Base-by-base conservation (phyloP, 768 basidiomycete genomes). In the Amanita brunnescens region DNA sequence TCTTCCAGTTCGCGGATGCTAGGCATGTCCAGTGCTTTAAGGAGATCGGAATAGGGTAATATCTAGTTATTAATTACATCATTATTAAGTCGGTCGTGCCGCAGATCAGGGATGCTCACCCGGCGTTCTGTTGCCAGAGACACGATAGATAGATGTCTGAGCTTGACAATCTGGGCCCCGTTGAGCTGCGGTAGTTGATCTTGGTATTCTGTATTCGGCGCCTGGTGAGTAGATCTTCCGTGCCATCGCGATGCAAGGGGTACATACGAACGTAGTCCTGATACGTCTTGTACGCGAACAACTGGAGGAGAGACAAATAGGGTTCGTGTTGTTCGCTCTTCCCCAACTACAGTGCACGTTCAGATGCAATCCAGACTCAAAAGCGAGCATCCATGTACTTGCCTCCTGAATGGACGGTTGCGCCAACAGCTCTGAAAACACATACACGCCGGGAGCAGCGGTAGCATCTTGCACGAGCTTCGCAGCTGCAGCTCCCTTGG, bases 81-180 rank as follows among this genome's bases (percentile, higher is more conserved):
- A 47, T 43, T 42, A 34, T 8, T 13, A 41, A 49, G 37, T 37
- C 50, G 24, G 26, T 18, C n/a, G 10, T 42, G 26, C 10, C 24
- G 38, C 33, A 37, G 21, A n/a, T 34, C 30, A 14, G 29, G 4
- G 47, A 24, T 10, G 68, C 85, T 54, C 61, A 94, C 93, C 45
- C 94, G 80, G 48, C 78, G 80, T 53, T 85, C 73, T 41, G 81
- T 68, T 2, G 92, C 89, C 33, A 95, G 76, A 0, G 91, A 80
- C 30, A 93, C 89, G 53, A 98, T 83, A 3, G 94, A 87, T 14
- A 99, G 81, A 62, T 95, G 91, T 69, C 91, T 96, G 12, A 99
- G 77, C 66, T 99, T 99, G 34, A 74, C 81, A 5, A 79, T 77
- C 61, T 97, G 95, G 0, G 82, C 78, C 5, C 71, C 62, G 54